phyloP scores from a whole-genome alignment of 768 basidiomycete species.

The Pulveroboletus sp. region DNA sequence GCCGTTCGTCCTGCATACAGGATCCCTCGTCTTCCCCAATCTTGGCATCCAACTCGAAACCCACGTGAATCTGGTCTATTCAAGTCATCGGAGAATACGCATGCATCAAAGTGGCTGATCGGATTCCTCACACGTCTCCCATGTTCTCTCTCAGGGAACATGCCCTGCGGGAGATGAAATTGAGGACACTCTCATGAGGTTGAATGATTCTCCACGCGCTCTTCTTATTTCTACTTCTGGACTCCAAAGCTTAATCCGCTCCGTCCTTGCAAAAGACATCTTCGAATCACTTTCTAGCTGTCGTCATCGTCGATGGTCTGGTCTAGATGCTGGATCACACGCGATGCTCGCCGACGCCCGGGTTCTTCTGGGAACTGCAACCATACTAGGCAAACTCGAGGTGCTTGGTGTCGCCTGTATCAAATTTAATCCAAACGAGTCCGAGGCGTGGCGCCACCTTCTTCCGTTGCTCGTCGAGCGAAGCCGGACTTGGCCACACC shows the following conservation, averaged over 20 bases:
- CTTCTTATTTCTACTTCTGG: slow-evolving; percentile 21
- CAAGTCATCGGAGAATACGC: slow-evolving; percentile 2
- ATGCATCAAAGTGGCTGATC: slow-evolving; percentile 25
- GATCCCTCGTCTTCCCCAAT: slow-evolving; percentile 63
- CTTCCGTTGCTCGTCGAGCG: slow-evolving; percentile 51
- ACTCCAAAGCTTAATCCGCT: slow-evolving; percentile 3
- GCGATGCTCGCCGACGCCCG: slow-evolving; percentile 49
- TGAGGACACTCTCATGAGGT: slow-evolving; percentile 19
- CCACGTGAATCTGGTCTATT: slow-evolving; percentile 40
- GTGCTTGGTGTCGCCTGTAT: slow-evolving; percentile 18
- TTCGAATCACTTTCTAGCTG: slow-evolving; percentile 25
- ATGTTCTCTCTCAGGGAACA: slow-evolving; percentile 26
- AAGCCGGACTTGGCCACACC: slow-evolving; percentile 55
- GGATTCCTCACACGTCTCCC: slow-evolving; percentile 19
- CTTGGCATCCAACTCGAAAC: slow-evolving; percentile 77
- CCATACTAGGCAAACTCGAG: neutral
- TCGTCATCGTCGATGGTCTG: slow-evolving; percentile 45
- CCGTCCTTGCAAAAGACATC: slow-evolving; percentile 17
- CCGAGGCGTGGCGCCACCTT: slow-evolving; percentile 46
- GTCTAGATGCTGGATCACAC: slow-evolving; percentile 39
- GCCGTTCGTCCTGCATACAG: slow-evolving; percentile 41
- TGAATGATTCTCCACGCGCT: slow-evolving; percentile 32
- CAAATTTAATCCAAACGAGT: too few species aligned
- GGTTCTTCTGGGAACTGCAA: slow-evolving; percentile 35
- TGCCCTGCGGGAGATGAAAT: too few species aligned